Percentiles rank a stretch among this genome's conserved stretches.
Evolutionary conservation across 202 grass and related monocot species (phyloP).

Genomic region (Saccharum hybrid): DNA sequence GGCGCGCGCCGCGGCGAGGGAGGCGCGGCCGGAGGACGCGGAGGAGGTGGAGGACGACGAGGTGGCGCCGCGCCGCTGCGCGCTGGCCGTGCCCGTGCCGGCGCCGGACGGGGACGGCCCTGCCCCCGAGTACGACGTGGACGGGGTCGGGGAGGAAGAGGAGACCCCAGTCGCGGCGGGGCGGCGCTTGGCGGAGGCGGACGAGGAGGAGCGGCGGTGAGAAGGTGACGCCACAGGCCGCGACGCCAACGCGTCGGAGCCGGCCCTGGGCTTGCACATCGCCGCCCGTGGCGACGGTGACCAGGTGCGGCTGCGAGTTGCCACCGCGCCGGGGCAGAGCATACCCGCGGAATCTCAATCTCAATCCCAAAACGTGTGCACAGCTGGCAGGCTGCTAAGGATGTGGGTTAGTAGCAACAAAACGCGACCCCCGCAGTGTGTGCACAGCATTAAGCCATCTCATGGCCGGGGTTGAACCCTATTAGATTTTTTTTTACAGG

Average conservation of each 20-base stretch:
- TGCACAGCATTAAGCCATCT: no score
- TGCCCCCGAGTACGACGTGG: slow-evolving; percentile 7
- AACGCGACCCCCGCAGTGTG: neutral
- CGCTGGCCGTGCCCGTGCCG: neutral
- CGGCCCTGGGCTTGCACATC: slow-evolving; percentile 45
- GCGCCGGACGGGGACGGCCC: slow-evolving; percentile 9
- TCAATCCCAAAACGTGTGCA: neutral
- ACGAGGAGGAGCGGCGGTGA: slow-evolving; percentile 10
- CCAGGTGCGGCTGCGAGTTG: slow-evolving; percentile 12
- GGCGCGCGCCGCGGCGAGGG: slow-evolving; percentile 53
- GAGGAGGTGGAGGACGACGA: slow-evolving; percentile 38
- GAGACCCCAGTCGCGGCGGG: neutral
- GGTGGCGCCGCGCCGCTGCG: slow-evolving; percentile 20
- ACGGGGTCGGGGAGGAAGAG: neutral
- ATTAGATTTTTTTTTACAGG: no score
- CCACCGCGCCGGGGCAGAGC: slow-evolving; percentile 17
- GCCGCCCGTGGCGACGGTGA: neutral
- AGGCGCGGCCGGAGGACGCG: slow-evolving; percentile 37
- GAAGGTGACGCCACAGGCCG: neutral
- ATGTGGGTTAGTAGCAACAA: neutral
- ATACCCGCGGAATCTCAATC: neutral
- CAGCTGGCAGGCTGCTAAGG: neutral
- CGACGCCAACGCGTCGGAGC: neutral
- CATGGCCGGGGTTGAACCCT: no score
- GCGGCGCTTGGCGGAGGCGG: slow-evolving; percentile 10